Base-by-base conservation (phyloP, 2,329 filamentous ascomycete genomes). In the Zasmidium angulare region DNA sequence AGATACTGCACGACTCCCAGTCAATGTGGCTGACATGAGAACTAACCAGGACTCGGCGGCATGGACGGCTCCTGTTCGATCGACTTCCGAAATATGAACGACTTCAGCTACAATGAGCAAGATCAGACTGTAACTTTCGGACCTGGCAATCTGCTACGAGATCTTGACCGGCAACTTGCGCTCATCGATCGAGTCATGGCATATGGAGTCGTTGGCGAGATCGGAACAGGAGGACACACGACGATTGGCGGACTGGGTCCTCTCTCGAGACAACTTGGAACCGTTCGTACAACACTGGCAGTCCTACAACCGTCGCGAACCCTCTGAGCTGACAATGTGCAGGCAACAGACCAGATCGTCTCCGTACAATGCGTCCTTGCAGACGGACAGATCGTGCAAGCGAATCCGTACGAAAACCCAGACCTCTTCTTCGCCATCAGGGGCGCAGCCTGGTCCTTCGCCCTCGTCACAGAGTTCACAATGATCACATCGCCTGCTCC, bases 201-300 rank as follows among this genome's bases (percentile, higher is more conserved):
- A 19, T 64, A 61, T 31, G 60, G 64, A 17, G 56, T 55, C 3
- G 54, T 59, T 17, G 54, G 55, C 1, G 54, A 63, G 22, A 61
- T 66, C 23, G 64, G 64, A 10, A 59, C 60, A 3, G 62, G 60
- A 31, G 64, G 64, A 3, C 62, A 66, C 23, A 49, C 61, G 22
- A 62, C 64, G 7, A 64, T 64, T 22, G 66, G 66, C 11, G 66
- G 66, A 6, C 54, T 66, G 20, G 66, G 66, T 1, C 80, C 81
- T 70, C 72, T 87, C n/a, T 80, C 76, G 24, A 80, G 82, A 1
- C 74, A 75, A 21, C 75, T 84, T 56, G 86, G 86, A 0, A 73
- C 87, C 11, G 76, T 52, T 29, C 14, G 50, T n/a, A n/a, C n/a
- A n/a, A n/a, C n/a, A n/a, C n/a, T n/a, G n/a, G n/a, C n/a, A n/a